phyloP scores from a whole-genome alignment of 148 eudicot species.

The Diospyros lotus region DNA sequence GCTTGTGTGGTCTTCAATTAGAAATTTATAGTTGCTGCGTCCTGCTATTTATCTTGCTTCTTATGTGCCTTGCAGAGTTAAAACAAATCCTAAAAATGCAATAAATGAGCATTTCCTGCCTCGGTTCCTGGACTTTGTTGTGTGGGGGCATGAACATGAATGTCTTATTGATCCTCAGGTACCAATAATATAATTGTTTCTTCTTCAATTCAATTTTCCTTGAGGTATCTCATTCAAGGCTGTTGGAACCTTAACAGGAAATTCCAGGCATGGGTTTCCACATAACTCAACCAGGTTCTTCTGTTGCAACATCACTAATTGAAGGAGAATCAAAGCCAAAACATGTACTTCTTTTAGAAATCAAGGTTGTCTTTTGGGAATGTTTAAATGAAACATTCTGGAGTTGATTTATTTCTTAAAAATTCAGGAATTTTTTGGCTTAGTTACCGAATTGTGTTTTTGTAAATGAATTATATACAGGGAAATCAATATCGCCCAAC shows the following conservation, averaged over 20 bases:
- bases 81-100: slow-evolving; percentile 99
- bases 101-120: slow-evolving; percentile 98
- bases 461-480: slow-evolving; percentile 27
- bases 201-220: not conserved
- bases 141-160: slow-evolving; percentile 99
- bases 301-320: slow-evolving; percentile 95
- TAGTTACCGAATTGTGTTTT: slow-evolving; percentile 5
- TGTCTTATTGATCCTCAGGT: slow-evolving; percentile 99
- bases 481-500: slow-evolving; percentile 99
- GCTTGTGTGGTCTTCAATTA: not conserved
- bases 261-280: slow-evolving; percentile 99
- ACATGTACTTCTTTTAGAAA: slow-evolving; percentile 92
- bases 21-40: not conserved
- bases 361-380: slow-evolving; percentile 53
- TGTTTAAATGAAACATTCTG: not conserved
- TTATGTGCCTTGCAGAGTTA: slow-evolving; percentile 57
- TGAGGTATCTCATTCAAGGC: slow-evolving; percentile 7
- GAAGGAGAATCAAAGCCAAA: slow-evolving; percentile 97
- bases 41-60: not conserved
- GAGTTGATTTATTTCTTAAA: not conserved
- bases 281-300: slow-evolving; percentile 98
- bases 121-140: slow-evolving; percentile 88
- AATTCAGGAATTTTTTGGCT: not conserved
- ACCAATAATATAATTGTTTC: slow-evolving; percentile 2
- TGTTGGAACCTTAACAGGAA: slow-evolving; percentile 46